These are phyloP conservation scores for Lentinula raphanica DNA, from an alignment of 768 basidiomycete species.

Conservation along the genomic window DNA sequence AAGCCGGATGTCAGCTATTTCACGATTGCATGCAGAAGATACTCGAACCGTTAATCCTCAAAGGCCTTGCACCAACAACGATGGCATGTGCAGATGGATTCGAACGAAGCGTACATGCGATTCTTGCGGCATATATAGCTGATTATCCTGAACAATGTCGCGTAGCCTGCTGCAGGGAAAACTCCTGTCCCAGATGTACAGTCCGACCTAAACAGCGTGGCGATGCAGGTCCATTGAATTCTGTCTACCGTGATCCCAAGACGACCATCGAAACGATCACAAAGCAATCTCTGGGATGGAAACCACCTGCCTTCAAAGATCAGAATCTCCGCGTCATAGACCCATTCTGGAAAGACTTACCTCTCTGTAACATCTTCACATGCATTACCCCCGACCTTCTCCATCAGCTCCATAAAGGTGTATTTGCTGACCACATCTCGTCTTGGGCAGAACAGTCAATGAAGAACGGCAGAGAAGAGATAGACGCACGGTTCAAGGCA, in stretches of 20 bases:
- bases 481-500: conserved; percentile 28
- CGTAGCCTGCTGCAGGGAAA: conserved; percentile 10
- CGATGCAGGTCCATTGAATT: background rate
- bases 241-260: background rate
- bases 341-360: conserved; percentile 38
- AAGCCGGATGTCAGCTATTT: conserved; percentile 20
- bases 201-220: conserved; percentile 14
- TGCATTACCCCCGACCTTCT: conserved; percentile 39
- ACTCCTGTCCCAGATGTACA: conserved; percentile 18
- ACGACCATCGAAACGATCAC: background rate
- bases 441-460: conserved; percentile 24
- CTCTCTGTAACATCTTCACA: conserved; percentile 34
- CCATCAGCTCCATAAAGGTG: conserved; percentile 45
- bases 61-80: conserved; percentile 18
- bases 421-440: conserved; percentile 41
- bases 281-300: background rate
- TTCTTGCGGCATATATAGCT: conserved; percentile 28
- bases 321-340: background rate
- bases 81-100: conserved; percentile 26
- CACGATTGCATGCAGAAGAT: conserved; percentile 23
- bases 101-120: conserved; percentile 24
- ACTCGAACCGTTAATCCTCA: conserved; percentile 18
- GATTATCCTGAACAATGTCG: conserved; percentile 28
- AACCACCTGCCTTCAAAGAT: background rate
- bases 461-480: conserved; percentile 18